A percentile compares a stretch with the other conserved stretches of the same genome.
phyloP scores from a whole-genome alignment of 176 grass and related monocot genomes.

The barley (Hordeum vulgare) region MorexV3_pseudomolecules_assembly NC_058520.1:611771330-611771829 shows the following conservation, averaged over 20 bases:
- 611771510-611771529: constrained; percentile 61
- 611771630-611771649: background rate
- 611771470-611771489: constrained; percentile 65
- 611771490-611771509: constrained; percentile 61
- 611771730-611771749: constrained; percentile 54
- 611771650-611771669: constrained; percentile 46
- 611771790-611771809: constrained; percentile 39
- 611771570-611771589: constrained; percentile 38
- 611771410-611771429: constrained; percentile 87
- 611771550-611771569: constrained; percentile 48
- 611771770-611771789: constrained; percentile 3
- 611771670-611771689: constrained; percentile 49
- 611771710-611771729: constrained; percentile 52
- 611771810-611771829: background rate
- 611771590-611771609: constrained; percentile 44
- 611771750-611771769: constrained; percentile 48
- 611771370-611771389: constrained; percentile 53
- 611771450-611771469: constrained; percentile 23
- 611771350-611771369: constrained; percentile 39
- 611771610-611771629: constrained; percentile 28
- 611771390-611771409: constrained; percentile 86
- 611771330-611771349: too few relatives aligned
- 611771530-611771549: constrained; percentile 38
- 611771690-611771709: constrained; percentile 75
- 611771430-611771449: constrained; percentile 53